phyloP scores from a whole-genome alignment of 140 eudicot genomes.

The Stevia rebaudiana region DNA sequence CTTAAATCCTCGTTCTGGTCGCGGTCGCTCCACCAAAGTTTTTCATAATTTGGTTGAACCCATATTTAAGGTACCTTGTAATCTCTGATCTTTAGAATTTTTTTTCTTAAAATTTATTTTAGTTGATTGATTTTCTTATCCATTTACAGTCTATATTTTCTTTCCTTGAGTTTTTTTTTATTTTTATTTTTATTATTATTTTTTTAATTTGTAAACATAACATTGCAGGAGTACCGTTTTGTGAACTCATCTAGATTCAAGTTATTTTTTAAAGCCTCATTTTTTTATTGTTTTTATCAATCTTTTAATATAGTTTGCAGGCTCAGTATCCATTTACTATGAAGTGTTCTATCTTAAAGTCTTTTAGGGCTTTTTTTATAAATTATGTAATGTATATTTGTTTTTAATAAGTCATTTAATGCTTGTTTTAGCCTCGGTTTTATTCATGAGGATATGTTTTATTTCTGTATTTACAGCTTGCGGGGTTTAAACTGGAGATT shows the following conservation, averaged over 20 bases:
- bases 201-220: neutral
- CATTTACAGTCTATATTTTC: neutral
- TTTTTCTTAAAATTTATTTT: neutral
- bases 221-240: neutral
- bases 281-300: neutral
- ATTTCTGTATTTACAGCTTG: slow-evolving; percentile 52
- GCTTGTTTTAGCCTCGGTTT: neutral
- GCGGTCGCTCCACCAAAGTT: slow-evolving; percentile 94
- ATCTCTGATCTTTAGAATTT: neutral
- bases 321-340: neutral
- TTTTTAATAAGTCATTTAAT: neutral
- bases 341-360: neutral
- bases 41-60: slow-evolving; percentile 80
- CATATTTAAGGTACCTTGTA: slow-evolving; percentile 70
- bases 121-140: neutral
- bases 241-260: slow-evolving; percentile 1
- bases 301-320: neutral
- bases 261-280: neutral
- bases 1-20: slow-evolving; percentile 92
- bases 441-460: neutral
- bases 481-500: slow-evolving; percentile 91
- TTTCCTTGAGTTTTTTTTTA: neutral
- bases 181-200: too few species aligned
- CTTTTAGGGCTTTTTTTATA: neutral
- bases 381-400: slow-evolving; percentile 6